Conservation (phyloP, 164 flowering plant genomes). For the Brasenia schreberi region DNA sequence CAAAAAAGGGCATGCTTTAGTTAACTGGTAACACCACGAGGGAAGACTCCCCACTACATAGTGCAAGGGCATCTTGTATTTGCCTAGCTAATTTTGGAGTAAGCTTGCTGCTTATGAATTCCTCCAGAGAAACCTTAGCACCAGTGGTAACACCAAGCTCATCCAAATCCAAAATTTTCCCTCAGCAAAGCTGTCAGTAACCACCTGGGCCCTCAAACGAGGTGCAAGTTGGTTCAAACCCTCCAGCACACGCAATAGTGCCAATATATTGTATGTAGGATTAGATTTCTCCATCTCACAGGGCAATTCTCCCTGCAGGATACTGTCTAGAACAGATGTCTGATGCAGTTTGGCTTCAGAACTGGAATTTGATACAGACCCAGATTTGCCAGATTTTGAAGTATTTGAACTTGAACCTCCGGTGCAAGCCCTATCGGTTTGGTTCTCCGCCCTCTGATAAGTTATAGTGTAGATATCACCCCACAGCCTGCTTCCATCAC, state of each 20-base stretch:
- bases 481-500: slow-evolving; percentile 89
- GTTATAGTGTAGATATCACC: slow-evolving; percentile 77
- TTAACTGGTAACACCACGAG: slow-evolving; percentile 97
- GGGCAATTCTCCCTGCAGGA: slow-evolving; percentile 85
- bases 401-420: too few relatives aligned
- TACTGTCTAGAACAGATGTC: too few relatives aligned
- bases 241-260: slow-evolving; percentile 78
- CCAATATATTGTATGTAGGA: slow-evolving; percentile 72
- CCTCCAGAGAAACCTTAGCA: too few relatives aligned
- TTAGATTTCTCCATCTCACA: slow-evolving; percentile 87
- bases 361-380: too few relatives aligned
- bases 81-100: slow-evolving; percentile 94
- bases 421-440: too few relatives aligned
- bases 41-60: slow-evolving; percentile 97
- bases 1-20: slow-evolving; percentile 92
- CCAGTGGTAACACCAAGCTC: slow-evolving; percentile 39
- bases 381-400: too few relatives aligned
- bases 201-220: slow-evolving; percentile 56
- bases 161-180: slow-evolving; percentile 46
- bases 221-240: slow-evolving; percentile 87
- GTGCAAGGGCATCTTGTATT: slow-evolving; percentile 91
- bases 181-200: slow-evolving; percentile 53
- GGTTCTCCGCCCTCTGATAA: slow-evolving; percentile 56
- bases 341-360: too few relatives aligned
- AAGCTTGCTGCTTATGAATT: slow-evolving; percentile 76